Evolutionary conservation across 1,284 basidiomycete species (phyloP), one percentile per base, ranked within the genome.

Genomic region (Trichosporon asahii): DNA sequence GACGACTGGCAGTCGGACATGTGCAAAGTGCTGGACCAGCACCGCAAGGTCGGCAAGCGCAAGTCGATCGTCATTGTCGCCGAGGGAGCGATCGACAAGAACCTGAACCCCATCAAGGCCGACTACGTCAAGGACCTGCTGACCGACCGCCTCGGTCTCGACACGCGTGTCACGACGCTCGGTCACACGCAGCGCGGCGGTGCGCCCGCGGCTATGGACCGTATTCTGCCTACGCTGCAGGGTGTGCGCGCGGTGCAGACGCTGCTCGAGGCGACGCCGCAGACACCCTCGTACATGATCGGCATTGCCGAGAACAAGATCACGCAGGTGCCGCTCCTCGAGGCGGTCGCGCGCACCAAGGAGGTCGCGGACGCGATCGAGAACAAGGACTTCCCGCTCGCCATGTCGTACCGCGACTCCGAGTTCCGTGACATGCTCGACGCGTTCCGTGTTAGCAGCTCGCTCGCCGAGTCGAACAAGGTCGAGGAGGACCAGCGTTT

Each of bases 1-100:
- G 88, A 90, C 71, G 88, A 91, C 67, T 99, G 96, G 96, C 92
- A 95, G 78, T 88, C 91, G 70, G 89, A 91, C 76, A 94, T 99
- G 92, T 97, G 94, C 83, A 88, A 88, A n/a, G 88, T 90, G 61
- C 91, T 98, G 68, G 88, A 90, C 63, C 87, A 96, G 92, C 95
- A 98, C 83, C 91, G 96, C 72, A 87, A 89, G 73, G 85, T 92
- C 37, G 96, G 97, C 53, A 99, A 99, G 85, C 90, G 96, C 78
- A 98, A 97, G 86, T 97, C 94, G 0, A 97, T 99, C 76, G 94
- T 99, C 72, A 97, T 99, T 74, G 90, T 99, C 46, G 96, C 97
- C 2, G 96, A 99, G 76, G 97, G 96, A 29, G 96, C 96, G 12
- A 89, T 92, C 69, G 96, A 98, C 82, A 85, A 87, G 67, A 87